Conservation (phyloP, 306 rosid genomes). For the Biancaea sappan region DNA sequence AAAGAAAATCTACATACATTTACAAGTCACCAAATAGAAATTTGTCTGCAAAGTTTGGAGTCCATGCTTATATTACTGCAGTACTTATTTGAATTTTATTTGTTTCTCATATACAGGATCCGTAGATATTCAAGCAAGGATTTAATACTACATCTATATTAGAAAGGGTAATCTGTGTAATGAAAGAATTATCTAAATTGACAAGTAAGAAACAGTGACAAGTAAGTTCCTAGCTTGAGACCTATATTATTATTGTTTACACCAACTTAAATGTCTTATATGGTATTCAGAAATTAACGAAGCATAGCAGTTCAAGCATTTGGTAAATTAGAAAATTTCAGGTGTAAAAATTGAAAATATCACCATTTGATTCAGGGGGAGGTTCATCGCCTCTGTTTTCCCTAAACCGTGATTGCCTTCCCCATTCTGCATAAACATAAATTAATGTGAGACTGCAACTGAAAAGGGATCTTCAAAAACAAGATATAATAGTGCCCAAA, state of each 20-base stretch:
- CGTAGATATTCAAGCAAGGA: conserved; percentile 6
- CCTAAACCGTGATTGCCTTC: conserved; percentile 38
- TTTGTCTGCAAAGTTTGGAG: conserved; percentile 15
- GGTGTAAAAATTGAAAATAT: conserved; percentile 1
- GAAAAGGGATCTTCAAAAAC: conserved; percentile 12
- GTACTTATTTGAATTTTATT: conserved; percentile 11
- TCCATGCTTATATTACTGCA: neutral
- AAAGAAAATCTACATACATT: neutral
- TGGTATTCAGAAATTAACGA: conserved; percentile 9
- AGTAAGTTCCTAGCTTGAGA: conserved; percentile 1
- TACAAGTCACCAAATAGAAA: neutral
- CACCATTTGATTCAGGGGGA: conserved; percentile 41
- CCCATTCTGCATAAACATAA: conserved; percentile 44
- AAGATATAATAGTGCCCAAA: neutral
- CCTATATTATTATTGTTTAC: neutral
- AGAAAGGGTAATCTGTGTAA: neutral
- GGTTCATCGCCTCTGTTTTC: conserved; percentile 25
- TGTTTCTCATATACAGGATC: neutral
- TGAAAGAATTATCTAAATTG: conserved; percentile 6
- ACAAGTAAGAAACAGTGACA: neutral
- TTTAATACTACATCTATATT: neutral
- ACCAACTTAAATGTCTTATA: conserved; percentile 3
- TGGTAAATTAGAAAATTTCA: conserved; percentile 3
- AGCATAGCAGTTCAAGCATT: conserved; percentile 15
- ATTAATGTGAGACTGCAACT: conserved; percentile 27